These are phyloP conservation scores for Fusarium nurragi DNA, from an alignment of 2,329 filamentous ascomycete species.

Conservation along the genomic window DNA sequence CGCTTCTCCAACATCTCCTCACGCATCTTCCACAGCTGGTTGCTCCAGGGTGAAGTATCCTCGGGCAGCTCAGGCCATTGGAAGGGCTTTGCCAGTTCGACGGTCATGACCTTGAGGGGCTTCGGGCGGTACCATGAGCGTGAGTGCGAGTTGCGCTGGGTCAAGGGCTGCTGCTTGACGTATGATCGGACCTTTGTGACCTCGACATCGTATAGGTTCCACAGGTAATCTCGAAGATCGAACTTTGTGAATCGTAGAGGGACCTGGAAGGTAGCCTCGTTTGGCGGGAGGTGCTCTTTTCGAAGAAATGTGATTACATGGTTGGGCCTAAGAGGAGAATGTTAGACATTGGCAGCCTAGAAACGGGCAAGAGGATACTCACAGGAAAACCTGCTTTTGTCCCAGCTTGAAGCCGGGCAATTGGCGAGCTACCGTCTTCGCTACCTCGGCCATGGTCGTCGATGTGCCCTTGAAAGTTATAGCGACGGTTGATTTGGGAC, in stretches of 20 bases:
- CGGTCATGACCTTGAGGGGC: slow-evolving; percentile 90
- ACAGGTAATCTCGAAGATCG: slow-evolving; percentile 94
- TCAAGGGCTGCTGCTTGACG: slow-evolving; percentile 71
- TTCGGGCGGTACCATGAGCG: slow-evolving; percentile 75
- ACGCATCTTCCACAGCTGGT: slow-evolving; percentile 65
- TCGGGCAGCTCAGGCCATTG: slow-evolving; percentile 80
- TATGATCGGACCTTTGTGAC: slow-evolving; percentile 78
- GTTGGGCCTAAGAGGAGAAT: slow-evolving; percentile 68
- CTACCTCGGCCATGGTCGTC: slow-evolving; percentile 53
- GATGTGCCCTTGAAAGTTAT: slow-evolving; percentile 38
- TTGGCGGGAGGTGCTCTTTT: slow-evolving; percentile 75
- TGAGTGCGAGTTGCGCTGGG: slow-evolving; percentile 59
- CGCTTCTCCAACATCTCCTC: slow-evolving; percentile 58
- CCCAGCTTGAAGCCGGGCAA: slow-evolving; percentile 60
- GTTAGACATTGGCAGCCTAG: slow-evolving; percentile 11
- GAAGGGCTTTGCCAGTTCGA: slow-evolving; percentile 88
- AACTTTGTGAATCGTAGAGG: slow-evolving; percentile 95
- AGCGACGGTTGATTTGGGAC: slow-evolving; percentile 37
- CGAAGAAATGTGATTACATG: slow-evolving; percentile 82
- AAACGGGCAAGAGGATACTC: slow-evolving; percentile 40
- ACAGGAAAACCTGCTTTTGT: slow-evolving; percentile 66
- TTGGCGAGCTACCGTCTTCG: slow-evolving; percentile 51
- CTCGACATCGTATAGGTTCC: slow-evolving; percentile 82
- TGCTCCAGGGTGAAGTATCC: slow-evolving; percentile 71
- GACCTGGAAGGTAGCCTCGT: slow-evolving; percentile 88